These are phyloP conservation scores for Dendrocalamus sinicus DNA, from an alignment of 176 grass and related monocot species.

Conservation along the genomic window DNA sequence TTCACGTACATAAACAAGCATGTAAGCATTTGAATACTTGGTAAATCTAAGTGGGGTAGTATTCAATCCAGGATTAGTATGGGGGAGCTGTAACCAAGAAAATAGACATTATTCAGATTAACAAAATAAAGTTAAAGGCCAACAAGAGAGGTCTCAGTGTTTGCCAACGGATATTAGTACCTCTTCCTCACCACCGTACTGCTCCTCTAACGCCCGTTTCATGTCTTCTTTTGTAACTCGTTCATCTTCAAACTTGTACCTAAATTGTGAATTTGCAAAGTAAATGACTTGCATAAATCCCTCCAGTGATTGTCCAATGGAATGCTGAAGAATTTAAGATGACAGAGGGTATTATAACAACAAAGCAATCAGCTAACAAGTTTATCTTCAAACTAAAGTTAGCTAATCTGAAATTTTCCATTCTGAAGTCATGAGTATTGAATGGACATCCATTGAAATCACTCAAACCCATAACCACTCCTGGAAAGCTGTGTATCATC, in stretches of 20 bases:
- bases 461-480: not conserved
- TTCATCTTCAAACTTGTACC: slow-evolving; percentile 84
- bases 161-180: slow-evolving; percentile 32
- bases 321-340: slow-evolving; percentile 7
- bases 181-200: slow-evolving; percentile 87
- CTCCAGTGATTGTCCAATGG: not conserved
- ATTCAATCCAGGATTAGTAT: slow-evolving; percentile 69
- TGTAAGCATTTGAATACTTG: slow-evolving; percentile 84
- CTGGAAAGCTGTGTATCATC: not conserved
- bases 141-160: not conserved
- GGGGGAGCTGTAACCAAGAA: slow-evolving; percentile 59
- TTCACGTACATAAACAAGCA: slow-evolving; percentile 86
- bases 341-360: not conserved
- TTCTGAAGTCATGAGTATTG: not conserved
- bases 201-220: slow-evolving; percentile 66
- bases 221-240: slow-evolving; percentile 73
- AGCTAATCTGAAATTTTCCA: not conserved
- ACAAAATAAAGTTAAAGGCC: slow-evolving; percentile 6
- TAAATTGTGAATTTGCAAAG: slow-evolving; percentile 47
- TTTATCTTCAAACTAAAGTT: not conserved
- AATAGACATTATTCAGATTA: slow-evolving; percentile 16
- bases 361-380: slow-evolving; percentile 11
- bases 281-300: slow-evolving; percentile 9
- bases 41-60: slow-evolving; percentile 70
- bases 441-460: slow-evolving; percentile 1